Evolutionary conservation across 805 yeast species (phyloP).

Genomic region (Ogataea ramenticola): DNA sequence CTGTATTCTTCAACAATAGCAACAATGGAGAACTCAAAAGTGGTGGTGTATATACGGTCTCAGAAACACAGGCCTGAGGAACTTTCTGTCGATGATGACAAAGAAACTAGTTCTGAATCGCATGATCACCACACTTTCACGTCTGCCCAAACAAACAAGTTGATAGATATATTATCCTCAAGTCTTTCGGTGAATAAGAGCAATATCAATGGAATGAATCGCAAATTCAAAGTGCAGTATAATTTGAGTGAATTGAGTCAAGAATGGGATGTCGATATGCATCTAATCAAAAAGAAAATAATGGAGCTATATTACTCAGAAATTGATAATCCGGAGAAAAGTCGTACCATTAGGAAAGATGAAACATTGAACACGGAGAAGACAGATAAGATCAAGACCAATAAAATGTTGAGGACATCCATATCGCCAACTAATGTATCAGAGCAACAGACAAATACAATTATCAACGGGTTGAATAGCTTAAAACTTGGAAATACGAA

Average conservation of each 20-base stretch:
- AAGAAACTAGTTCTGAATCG: background rate
- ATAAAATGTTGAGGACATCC: background rate
- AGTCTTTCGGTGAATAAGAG: background rate
- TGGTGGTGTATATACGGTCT: background rate
- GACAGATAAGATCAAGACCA: no score
- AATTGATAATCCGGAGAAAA: background rate
- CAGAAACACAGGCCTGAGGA: background rate
- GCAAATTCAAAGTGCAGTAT: background rate
- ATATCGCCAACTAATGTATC: background rate
- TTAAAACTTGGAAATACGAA: background rate
- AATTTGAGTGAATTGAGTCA: background rate
- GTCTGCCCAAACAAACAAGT: background rate
- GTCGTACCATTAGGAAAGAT: background rate
- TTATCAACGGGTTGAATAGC: background rate
- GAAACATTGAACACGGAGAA: background rate
- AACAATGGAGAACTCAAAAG: background rate
- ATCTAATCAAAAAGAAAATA: background rate
- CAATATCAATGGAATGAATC: background rate
- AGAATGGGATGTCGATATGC: background rate
- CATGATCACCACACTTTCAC: background rate
- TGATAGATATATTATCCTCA: background rate
- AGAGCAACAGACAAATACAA: background rate
- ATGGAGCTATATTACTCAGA: constrained; percentile 2
- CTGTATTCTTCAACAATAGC: background rate
- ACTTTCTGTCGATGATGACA: background rate